A percentile compares a stretch with the other conserved stretches of the same genome.
phyloP scores from a whole-genome alignment of 176 grass and related monocot genomes.

The bread wheat (Triticum aestivum) region DNA sequence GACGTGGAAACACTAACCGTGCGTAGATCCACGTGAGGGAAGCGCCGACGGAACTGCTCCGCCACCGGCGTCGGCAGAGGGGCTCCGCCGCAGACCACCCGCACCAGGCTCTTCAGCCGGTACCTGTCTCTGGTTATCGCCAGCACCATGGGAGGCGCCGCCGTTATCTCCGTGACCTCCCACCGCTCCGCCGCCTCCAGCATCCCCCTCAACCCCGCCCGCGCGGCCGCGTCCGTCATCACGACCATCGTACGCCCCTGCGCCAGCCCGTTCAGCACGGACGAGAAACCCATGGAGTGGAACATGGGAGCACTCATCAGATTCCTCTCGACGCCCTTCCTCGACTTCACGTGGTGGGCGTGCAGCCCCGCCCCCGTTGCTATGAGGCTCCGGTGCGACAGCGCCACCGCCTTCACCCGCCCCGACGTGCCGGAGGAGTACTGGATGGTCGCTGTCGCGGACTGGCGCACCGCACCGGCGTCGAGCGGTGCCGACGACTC shows the following conservation, averaged over 20 bases:
- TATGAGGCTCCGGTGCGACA: constrained; percentile 61
- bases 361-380: constrained; percentile 35
- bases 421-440: constrained; percentile 74
- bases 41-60: constrained; percentile 33
- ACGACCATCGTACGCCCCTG: constrained; percentile 49
- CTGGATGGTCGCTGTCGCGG: constrained; percentile 61
- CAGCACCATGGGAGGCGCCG: constrained; percentile 53
- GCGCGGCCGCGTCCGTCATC: background rate
- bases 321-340: background rate
- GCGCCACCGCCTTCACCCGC: constrained; percentile 54
- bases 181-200: constrained; percentile 46
- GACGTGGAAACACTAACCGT: constrained; percentile 6
- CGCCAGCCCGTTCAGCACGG: constrained; percentile 20
- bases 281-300: constrained; percentile 66
- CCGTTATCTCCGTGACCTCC: constrained; percentile 39
- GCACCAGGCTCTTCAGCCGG: constrained; percentile 8
- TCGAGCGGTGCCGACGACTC: background rate
- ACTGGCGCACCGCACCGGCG: constrained; percentile 29
- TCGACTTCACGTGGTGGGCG: background rate
- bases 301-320: constrained; percentile 51
- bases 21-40: constrained; percentile 44
- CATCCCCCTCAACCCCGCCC: constrained; percentile 14
- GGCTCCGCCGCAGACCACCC: constrained; percentile 49
- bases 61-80: constrained; percentile 31
- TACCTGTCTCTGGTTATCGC: constrained; percentile 24